These are phyloP conservation scores for Phytophthora lateralis DNA, from an alignment of 352 stramenopile genomes.

Conservation along the genomic window DNA sequence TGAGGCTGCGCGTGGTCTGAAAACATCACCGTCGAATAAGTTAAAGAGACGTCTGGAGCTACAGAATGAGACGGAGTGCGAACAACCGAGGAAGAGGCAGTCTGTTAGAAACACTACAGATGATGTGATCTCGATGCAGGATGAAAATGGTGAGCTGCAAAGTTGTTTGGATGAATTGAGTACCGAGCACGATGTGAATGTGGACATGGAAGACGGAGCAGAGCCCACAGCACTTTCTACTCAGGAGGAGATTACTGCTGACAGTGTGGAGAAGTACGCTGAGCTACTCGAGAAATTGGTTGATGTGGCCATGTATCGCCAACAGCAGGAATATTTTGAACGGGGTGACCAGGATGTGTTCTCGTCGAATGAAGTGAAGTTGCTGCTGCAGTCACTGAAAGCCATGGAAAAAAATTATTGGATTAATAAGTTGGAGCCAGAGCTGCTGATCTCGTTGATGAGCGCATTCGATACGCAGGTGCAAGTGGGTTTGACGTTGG, in stretches of 20 bases:
- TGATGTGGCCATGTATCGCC: conserved; percentile 39
- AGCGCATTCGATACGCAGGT: conserved; percentile 64
- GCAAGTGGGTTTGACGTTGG: conserved; percentile 64
- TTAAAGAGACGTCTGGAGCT: conserved; percentile 24
- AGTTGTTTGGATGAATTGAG: conserved; percentile 30
- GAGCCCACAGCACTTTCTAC: conserved; percentile 47
- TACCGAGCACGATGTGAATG: conserved; percentile 10
- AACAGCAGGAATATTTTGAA: conserved; percentile 38
- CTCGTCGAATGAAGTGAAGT: conserved; percentile 54
- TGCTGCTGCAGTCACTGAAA: conserved; percentile 69
- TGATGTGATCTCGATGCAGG: background rate
- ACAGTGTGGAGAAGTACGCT: conserved; percentile 72
- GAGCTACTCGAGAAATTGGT: conserved; percentile 53
- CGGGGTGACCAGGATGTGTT: conserved; percentile 50
- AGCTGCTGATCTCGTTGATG: conserved; percentile 67
- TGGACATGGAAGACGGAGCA: conserved; percentile 22
- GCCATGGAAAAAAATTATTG: conserved; percentile 68
- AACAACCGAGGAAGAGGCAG: conserved; percentile 16
- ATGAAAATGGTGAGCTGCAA: conserved; percentile 27
- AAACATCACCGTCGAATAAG: conserved; percentile 9
- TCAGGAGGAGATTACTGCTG: conserved; percentile 55
- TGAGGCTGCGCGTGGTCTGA: conserved; percentile 6
- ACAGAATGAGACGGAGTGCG: conserved; percentile 12
- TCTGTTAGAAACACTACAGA: background rate
- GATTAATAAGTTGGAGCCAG: conserved; percentile 57